Evolutionary conservation across 345 rosid genomes (phyloP).

Genomic region (Dipteronia sinensis): DNA sequence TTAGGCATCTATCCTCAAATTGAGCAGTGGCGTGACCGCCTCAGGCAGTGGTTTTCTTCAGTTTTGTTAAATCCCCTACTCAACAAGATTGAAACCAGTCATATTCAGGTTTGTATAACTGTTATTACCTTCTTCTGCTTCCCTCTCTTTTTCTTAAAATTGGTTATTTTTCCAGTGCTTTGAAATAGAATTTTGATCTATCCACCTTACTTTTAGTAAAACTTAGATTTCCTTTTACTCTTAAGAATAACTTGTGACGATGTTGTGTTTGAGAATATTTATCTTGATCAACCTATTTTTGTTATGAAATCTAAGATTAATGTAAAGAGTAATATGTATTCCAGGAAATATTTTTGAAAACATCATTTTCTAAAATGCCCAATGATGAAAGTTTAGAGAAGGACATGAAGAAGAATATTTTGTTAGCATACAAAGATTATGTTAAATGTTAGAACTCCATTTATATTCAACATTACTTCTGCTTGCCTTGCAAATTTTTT

Average conservation of each 20-base stretch:
- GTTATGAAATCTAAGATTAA: not conserved
- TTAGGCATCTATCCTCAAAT: slow-evolving; percentile 91
- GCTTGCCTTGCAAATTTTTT: not conserved
- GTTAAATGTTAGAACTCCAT: not conserved
- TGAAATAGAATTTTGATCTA: too few relatives aligned
- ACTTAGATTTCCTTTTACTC: too few relatives aligned
- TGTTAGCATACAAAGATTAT: not conserved
- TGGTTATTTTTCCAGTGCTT: too few relatives aligned
- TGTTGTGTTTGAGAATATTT: not conserved
- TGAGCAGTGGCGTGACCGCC: slow-evolving; percentile 86
- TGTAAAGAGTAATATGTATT: not conserved
- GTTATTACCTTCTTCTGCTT: not conserved
- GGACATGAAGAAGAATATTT: not conserved
- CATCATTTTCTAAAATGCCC: not conserved
- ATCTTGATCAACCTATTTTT: slow-evolving; percentile 6
- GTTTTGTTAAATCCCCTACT: slow-evolving; percentile 77
- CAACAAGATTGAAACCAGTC: slow-evolving; percentile 81
- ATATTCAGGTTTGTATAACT: slow-evolving; percentile 59
- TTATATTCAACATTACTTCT: not conserved
- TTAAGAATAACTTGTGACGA: too few relatives aligned
- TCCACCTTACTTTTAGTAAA: too few relatives aligned
- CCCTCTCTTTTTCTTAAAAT: too few relatives aligned
- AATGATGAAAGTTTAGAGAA: not conserved
- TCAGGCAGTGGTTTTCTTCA: slow-evolving; percentile 95
- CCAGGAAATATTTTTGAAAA: not conserved